A percentile compares a stretch with the other conserved stretches of the same genome.
Conservation (phyloP, 495 filamentous ascomycete species). For the Penicillium turbatum region DNA sequence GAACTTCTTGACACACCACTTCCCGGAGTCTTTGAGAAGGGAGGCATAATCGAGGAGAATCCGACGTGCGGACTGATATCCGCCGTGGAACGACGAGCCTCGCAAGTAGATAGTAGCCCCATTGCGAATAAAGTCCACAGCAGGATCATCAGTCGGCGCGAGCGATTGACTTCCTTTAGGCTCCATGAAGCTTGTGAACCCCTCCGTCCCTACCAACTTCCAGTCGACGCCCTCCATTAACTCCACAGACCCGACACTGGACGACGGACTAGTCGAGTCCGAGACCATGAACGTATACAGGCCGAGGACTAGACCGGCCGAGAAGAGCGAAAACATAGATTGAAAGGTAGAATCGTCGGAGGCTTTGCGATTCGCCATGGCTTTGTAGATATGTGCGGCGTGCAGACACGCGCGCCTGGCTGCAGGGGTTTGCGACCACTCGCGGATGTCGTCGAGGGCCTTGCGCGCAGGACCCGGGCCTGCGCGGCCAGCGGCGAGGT, state of each 20-base stretch:
- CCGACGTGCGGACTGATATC: constrained; percentile 46
- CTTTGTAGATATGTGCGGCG: constrained; percentile 49
- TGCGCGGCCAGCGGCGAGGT: constrained; percentile 45
- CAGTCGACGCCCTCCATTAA: constrained; percentile 50
- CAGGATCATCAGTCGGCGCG: constrained; percentile 32
- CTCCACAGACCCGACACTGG: constrained; percentile 39
- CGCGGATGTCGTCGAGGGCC: constrained; percentile 46
- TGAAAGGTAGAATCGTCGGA: constrained; percentile 49
- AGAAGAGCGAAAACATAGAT: constrained; percentile 45
- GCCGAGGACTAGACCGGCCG: constrained; percentile 47
- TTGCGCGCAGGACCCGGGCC: constrained; percentile 42
- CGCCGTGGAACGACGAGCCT: constrained; percentile 43
- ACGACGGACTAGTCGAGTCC: constrained; percentile 19
- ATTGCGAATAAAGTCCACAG: constrained; percentile 49
- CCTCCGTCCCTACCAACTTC: constrained; percentile 39
- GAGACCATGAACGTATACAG: constrained; percentile 51
- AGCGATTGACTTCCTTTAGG: constrained; percentile 32
- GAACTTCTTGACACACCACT: constrained; percentile 48
- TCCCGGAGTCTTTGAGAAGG: constrained; percentile 49
- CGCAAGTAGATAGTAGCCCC: constrained; percentile 47
- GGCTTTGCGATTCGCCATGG: constrained; percentile 47
- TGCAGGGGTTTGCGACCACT: constrained; percentile 49
- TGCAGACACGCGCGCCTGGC: constrained; percentile 48
- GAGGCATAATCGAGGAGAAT: constrained; percentile 49
- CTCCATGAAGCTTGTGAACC: constrained; percentile 41